These are phyloP conservation scores for Nitzschia palea DNA, from an alignment of 108 stramenopile genomes.

Conservation along the genomic window DNA sequence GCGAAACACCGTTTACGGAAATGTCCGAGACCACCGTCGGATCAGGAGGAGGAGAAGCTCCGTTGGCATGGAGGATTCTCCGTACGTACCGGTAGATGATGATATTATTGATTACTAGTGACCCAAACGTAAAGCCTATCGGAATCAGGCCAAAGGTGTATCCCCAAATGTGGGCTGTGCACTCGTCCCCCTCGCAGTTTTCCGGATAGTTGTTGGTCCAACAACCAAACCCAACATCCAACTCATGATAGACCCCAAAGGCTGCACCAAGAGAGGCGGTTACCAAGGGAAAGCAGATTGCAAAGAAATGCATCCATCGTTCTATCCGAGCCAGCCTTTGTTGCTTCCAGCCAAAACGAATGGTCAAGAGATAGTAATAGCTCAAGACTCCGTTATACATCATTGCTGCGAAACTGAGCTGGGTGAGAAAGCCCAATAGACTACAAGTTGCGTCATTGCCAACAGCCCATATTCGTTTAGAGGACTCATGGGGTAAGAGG, in stretches of 20 bases:
- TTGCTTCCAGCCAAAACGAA: conserved; percentile 14
- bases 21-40: not conserved
- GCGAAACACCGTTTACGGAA: not conserved
- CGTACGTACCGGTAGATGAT: conserved; percentile 5
- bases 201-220: conserved; percentile 13
- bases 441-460: conserved; percentile 35
- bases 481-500: conserved; percentile 2
- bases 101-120: conserved; percentile 9
- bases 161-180: not conserved
- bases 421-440: conserved; percentile 20
- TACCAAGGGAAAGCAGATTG: conserved; percentile 1
- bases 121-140: not conserved
- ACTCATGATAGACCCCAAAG: conserved; percentile 10
- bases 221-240: conserved; percentile 1
- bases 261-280: conserved; percentile 13
- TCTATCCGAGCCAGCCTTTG: conserved; percentile 1
- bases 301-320: conserved; percentile 13
- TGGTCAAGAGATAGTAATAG: conserved; percentile 31
- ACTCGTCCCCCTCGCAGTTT: conserved; percentile 6
- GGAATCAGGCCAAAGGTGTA: conserved; percentile 11
- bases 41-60: not conserved
- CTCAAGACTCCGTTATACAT: conserved; percentile 31
- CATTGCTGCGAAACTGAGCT: conserved; percentile 11
- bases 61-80: not conserved
- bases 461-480: conserved; percentile 19